Evolutionary conservation across 2,329 filamentous ascomycete genomes (phyloP), one percentile per base, ranked within the genome.

Genomic region (Mycosphaerella sp.): DNA sequence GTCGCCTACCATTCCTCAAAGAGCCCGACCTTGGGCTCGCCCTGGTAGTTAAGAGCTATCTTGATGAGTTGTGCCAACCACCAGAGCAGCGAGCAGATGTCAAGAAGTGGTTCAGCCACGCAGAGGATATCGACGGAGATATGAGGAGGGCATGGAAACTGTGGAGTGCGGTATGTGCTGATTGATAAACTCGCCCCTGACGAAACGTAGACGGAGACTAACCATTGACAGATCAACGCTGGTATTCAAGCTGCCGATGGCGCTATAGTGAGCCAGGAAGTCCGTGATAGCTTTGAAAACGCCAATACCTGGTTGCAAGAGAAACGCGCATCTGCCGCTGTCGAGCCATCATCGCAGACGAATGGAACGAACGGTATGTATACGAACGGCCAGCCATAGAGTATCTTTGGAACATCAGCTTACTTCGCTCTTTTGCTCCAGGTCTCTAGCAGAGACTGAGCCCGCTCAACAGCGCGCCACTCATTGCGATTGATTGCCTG

Each of bases 41-140:
- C 25, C 87, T 93, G 55, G 86, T 87, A 1, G 81, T 89, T 36
- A 87, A 89, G 69, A 88, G 85, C 7, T 87, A 87, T 64, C 77
- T 89, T 17, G 85, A 89, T 59, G 86, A 89, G 52, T 74, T 89
- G 43, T 78, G 76, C 13, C 75, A 78, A 44, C 70, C 71, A 3
- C 71, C 75, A 30, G 74, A 76, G 16, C 75, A 76, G 58, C 69
- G 73, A 12, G 76, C 75, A 50, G 77, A 79, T 52, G 68, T 70
- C 13, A 75, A 73, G 54, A 74, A 78, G 42, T 84, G 80, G 75
- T 81, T 85, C 66, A 77, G 78, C 44, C 78, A 82, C 63, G 79
- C 77, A 41, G 68, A 76, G 17, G 76, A 82, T 64, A 78, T 83
- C 56, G 68, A 72, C 16, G 75, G 69, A 13, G 82, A 84, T 64